Evolutionary conservation across 2,329 filamentous ascomycete genomes (phyloP), one percentile per base, ranked within the genome.

Genomic region (Beauveria pseudobassiana): DNA sequence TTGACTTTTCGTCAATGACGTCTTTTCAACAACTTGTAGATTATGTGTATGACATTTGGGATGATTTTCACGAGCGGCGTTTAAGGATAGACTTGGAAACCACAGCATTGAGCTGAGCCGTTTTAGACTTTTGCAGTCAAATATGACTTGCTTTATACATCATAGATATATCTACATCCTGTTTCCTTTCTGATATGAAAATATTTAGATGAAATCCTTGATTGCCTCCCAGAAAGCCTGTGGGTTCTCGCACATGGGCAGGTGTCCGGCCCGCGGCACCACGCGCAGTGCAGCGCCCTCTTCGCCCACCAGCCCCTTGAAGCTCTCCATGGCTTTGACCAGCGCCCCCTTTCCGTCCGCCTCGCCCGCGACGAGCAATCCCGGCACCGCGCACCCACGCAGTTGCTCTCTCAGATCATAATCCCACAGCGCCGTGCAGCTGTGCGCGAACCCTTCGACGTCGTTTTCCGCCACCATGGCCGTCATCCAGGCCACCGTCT

Each of bases 221-320:
- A 93, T 77, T 51, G 84, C 83, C 30, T 81, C 76, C 70, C 87
- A 87, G 71, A 93, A 92, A 4, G 80, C 85, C 62, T 78, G 75
- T 0, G 89, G 87, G 66, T 85, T 82, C 75, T 96, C 91, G 53
- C 86, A 86, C 90, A 96, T 96, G 0, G 91, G 91, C 69, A 96
- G 74, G 76, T 96, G 91, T 0, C 91, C 91, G 0, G 90, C 86
- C 9, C 81, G 77, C 0, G 89, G 83, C 10, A 96, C 82, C 62
- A 89, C 73, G 70, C 81, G 84, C 65, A 92, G 80, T 63, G 84
- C 80, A 0, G 81, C 82, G 0, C 82, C 83, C 0, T 73, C 71
- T 10, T 76, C 72, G 0, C 87, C 87, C 48, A 91, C 72, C 20
- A 76, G 71, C 0, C 74, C 79, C 60, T 80, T 84, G 81, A 93